Percentiles rank a stretch among this genome's conserved stretches.
These are phyloP conservation scores for Saccharomyces hybrid DNA, from an alignment of 1,139 yeast species.

Conservation along the genomic window DNA sequence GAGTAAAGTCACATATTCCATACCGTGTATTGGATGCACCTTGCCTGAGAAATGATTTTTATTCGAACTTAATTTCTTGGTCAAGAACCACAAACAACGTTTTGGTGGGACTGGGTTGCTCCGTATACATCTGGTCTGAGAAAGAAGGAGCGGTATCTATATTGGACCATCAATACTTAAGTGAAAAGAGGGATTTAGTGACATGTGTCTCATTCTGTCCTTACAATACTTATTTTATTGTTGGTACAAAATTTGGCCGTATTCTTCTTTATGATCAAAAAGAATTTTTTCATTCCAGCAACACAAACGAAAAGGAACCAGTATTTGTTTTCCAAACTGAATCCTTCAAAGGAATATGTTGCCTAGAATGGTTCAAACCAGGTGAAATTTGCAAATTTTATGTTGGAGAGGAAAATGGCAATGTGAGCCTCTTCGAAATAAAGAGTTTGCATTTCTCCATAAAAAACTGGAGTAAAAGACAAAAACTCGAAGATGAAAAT, in stretches of 20 bases:
- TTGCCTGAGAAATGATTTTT: slow-evolving; percentile 68
- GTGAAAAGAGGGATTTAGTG: slow-evolving; percentile 35
- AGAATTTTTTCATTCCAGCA: slow-evolving; percentile 12
- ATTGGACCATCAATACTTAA: slow-evolving; percentile 27
- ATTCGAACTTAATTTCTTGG: slow-evolving; percentile 75
- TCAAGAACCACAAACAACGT: slow-evolving; percentile 44
- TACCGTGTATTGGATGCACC: slow-evolving; percentile 64
- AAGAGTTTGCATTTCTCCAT: slow-evolving; percentile 5
- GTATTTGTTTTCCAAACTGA: slow-evolving; percentile 24
- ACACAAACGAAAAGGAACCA: slow-evolving; percentile 15
- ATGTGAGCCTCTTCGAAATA: slow-evolving; percentile 41
- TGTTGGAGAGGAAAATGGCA: slow-evolving; percentile 67
- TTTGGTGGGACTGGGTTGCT: slow-evolving; percentile 60
- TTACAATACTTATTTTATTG: slow-evolving; percentile 40
- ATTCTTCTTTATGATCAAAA: slow-evolving; percentile 38
- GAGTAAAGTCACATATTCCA: slow-evolving; percentile 34
- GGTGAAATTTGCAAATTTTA: slow-evolving; percentile 33
- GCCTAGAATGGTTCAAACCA: slow-evolving; percentile 53
- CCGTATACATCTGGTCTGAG: slow-evolving; percentile 62
- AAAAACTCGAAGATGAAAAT: not conserved
- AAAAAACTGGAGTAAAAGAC: not conserved
- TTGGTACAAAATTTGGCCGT: slow-evolving; percentile 53
- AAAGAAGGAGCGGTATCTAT: slow-evolving; percentile 39
- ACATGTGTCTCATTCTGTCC: slow-evolving; percentile 54
- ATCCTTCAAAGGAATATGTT: slow-evolving; percentile 43